Evolutionary conservation across 805 yeast species (phyloP), one percentile per base, ranked within the genome.

Genomic region (Hanseniaspora vineae): DNA sequence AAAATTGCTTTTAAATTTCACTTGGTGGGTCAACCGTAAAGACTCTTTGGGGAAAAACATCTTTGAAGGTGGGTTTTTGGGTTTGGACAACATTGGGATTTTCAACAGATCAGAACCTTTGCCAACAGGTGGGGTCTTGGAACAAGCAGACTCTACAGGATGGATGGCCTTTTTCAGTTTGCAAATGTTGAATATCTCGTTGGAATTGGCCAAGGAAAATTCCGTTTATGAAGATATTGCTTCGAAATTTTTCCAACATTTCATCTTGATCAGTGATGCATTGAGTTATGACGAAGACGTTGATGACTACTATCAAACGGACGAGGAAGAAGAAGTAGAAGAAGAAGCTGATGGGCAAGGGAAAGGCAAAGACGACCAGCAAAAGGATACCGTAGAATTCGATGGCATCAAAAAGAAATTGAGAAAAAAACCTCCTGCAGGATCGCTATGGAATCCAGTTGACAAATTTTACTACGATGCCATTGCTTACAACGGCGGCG

Each of bases 1-100:
- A 64, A 88, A 88, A 62, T 73, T 88, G 58, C 67, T 89, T 64
- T 70, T 88, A 51, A 88, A 88, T 65, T 88, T 88, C 66, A 86
- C 96, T 19, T 88, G 97, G 97, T 88, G 97, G 97, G 96, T 89
- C 50, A 88, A 89, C 66, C 73, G 95, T 58, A 88, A 88, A 61
- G 96, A 88, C 66, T 64, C 73, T 3, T 82, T 80, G 52, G 96
- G 96, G 52, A 82, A 83, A 58, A 88, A 88, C 56, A 83, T 89
- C 23, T 88, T 89, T 60, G 95, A 85, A 66, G 97, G 97, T 52
- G 97, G 97, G 0, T 88, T 88, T 65, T 71, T 88, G 50, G 97
- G 97, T 8, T 70, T 88, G 50, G 97, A 88, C 67, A 88, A 88
- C 65, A 88, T 88, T 65, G 96, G 96, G 54, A 73, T 88, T 51